Conservation (phyloP, 2,329 filamentous ascomycete genomes). For the Orbilia ellipsospora region DNA sequence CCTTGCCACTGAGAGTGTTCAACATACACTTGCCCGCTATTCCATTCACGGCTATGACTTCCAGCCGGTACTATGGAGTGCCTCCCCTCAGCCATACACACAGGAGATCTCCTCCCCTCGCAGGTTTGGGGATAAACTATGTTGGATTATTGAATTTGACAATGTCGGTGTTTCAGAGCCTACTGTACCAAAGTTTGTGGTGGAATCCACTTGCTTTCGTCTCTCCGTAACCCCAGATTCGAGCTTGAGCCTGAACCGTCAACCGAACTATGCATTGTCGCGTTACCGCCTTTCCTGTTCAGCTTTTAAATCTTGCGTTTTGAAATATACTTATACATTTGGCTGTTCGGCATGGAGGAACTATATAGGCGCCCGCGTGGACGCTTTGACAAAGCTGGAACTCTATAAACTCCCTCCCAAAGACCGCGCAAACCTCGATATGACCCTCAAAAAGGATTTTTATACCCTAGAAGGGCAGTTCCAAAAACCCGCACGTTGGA, state of each 20-base stretch:
- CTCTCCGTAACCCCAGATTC: conserved; percentile 45
- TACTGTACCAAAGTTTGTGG: conserved; percentile 20
- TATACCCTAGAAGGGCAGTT: conserved; percentile 42
- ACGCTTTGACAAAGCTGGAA: conserved; percentile 41
- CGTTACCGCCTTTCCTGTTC: conserved; percentile 49
- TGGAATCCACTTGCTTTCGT: conserved; percentile 51
- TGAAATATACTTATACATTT: conserved; percentile 41
- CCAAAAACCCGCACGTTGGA: conserved; percentile 31
- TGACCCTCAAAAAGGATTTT: conserved; percentile 44
- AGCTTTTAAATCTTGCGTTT: conserved; percentile 33
- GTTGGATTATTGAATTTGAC: conserved; percentile 48
- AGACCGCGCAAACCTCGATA: conserved; percentile 28
- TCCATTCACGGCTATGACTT: conserved; percentile 36
- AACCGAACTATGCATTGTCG: conserved; percentile 38
- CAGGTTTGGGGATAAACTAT: conserved; percentile 41
- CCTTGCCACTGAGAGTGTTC: conserved; percentile 42
- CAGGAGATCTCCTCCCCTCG: conserved; percentile 40
- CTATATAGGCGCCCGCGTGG: conserved; percentile 40
- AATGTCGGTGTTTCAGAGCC: conserved; percentile 21
- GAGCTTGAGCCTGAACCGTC: conserved; percentile 8
- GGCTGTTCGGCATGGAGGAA: conserved; percentile 46
- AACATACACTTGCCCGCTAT: conserved; percentile 42
- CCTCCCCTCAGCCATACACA: conserved; percentile 24
- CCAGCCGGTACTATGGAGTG: conserved; percentile 38
- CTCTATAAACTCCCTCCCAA: conserved; percentile 32